Evolutionary conservation across 2,329 filamentous ascomycete species (phyloP), one percentile per base, ranked within the genome.

Genomic region (Colletotrichum eremochloae): DNA sequence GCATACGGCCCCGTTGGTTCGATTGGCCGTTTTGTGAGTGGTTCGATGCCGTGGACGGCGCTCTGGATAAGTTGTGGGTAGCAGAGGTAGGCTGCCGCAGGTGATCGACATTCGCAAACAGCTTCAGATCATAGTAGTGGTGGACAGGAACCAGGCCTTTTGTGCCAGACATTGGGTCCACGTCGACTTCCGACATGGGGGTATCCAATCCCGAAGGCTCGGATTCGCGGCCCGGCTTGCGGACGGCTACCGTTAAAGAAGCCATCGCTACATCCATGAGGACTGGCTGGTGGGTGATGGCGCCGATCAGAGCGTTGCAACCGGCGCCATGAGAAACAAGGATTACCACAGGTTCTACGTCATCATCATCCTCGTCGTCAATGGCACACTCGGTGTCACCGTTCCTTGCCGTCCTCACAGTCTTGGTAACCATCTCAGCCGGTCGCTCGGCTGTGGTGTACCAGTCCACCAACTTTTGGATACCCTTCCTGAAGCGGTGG

Each of bases 311-410:
- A 2, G 96, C 96, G 83, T 99, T 99, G 82, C 96, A 97, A 50
- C 96, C 96, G 18, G 96, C 96, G 33, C 96, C 96, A 79, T 99
- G 96, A 0, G 96, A 97, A 31, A 99, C 93, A 9, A 99, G 84
- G 52, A 99, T 87, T 20, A 99, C 85, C 1, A 98, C 91, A 1
- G 95, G 89, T 76, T 97, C 93, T 1, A 90, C 87, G 44, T 91
- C 87, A 31, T 91, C 89, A 18, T 93, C 89, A 0, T 90, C 87
- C 2, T 88, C 86, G 1, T 87, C 84, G 15, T 84, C 64, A 57
- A 68, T 72, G 11, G 61, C 62, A 29, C 63, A 71, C 44, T 83
- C 80, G 12, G 81, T 78, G 1, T 80, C 76, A 5, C 75, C 68
- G 5, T 81, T 78, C 42, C 79, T 76, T 0, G 82, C 81, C 42